These are phyloP conservation scores for Gynostemma pentaphyllum DNA, from an alignment of 306 rosid species.

Conservation along the genomic window DNA sequence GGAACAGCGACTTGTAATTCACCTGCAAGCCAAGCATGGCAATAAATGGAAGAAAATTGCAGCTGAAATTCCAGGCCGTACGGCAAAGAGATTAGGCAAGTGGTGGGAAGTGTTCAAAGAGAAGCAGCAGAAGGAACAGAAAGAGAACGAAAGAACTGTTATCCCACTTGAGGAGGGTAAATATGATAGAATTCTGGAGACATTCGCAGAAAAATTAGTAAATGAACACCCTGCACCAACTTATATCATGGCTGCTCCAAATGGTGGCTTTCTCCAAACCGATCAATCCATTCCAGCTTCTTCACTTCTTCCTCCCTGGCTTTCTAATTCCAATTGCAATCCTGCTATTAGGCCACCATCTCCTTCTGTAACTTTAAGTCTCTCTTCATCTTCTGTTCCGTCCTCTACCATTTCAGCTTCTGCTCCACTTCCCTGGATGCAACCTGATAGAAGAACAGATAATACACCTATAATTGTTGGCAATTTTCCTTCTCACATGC, in stretches of 20 bases:
- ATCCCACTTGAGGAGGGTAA: slow-evolving; percentile 53
- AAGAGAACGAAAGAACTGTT: slow-evolving; percentile 30
- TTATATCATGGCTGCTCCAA: slow-evolving; percentile 59
- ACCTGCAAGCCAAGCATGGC: slow-evolving; percentile 41
- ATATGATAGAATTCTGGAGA: slow-evolving; percentile 63
- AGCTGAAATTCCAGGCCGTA: slow-evolving; percentile 47
- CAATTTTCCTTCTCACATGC: slow-evolving; percentile 32
- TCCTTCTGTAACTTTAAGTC: slow-evolving; percentile 74
- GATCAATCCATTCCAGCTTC: slow-evolving; percentile 36
- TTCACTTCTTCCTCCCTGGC: slow-evolving; percentile 75
- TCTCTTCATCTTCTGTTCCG: too few relatives aligned
- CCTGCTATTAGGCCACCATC: slow-evolving; percentile 51
- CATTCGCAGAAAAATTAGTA: slow-evolving; percentile 16
- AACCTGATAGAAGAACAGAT: slow-evolving; percentile 52
- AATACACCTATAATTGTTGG: slow-evolving; percentile 28
- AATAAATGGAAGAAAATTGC: slow-evolving; percentile 53
- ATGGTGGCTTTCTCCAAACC: slow-evolving; percentile 43
- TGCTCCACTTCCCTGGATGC: slow-evolving; percentile 61
- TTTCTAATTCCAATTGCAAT: slow-evolving; percentile 45
- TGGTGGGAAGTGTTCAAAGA: slow-evolving; percentile 48
- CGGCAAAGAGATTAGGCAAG: slow-evolving; percentile 42
- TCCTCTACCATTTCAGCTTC: slow-evolving; percentile 52
- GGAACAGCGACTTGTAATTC: slow-evolving; percentile 30
- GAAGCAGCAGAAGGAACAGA: slow-evolving; percentile 32
- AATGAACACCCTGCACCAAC: slow-evolving; percentile 46